Conservation (phyloP, 176 grass and related monocot species). For the Oryza coarctata region DNA sequence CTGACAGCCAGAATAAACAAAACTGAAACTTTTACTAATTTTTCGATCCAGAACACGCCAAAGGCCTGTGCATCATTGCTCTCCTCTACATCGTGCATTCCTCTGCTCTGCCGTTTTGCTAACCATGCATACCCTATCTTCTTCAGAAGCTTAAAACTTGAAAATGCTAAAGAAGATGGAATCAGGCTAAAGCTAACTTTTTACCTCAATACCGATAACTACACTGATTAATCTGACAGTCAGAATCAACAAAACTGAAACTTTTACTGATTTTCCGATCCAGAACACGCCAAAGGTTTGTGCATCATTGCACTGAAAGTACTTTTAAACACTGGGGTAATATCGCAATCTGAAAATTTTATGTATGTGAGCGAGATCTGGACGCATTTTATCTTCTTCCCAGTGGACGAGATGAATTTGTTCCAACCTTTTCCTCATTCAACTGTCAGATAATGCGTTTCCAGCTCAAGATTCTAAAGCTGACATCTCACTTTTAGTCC, state of each 20-base stretch:
- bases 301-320: not conserved
- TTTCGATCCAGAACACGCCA: not conserved
- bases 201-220: not conserved
- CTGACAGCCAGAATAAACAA: not conserved
- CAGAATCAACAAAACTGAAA: not conserved
- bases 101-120: not conserved
- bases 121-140: not conserved
- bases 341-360: not conserved
- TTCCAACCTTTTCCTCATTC: not conserved
- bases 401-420: not conserved
- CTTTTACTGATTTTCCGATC: not conserved
- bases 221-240: not conserved
- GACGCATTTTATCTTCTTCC: conserved; percentile 6
- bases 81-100: too few relatives aligned
- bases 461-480: conserved; percentile 40
- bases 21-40: not conserved
- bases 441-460: not conserved
- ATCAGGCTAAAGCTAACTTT: not conserved
- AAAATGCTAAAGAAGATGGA: not conserved
- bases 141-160: not conserved
- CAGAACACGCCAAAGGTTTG: not conserved
- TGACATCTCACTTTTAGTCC: conserved; percentile 17
- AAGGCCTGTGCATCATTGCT: not conserved
- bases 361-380: not conserved
- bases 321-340: not conserved